phyloP scores from a whole-genome alignment of 768 basidiomycete species.

The Termitomyces sp. region DNA sequence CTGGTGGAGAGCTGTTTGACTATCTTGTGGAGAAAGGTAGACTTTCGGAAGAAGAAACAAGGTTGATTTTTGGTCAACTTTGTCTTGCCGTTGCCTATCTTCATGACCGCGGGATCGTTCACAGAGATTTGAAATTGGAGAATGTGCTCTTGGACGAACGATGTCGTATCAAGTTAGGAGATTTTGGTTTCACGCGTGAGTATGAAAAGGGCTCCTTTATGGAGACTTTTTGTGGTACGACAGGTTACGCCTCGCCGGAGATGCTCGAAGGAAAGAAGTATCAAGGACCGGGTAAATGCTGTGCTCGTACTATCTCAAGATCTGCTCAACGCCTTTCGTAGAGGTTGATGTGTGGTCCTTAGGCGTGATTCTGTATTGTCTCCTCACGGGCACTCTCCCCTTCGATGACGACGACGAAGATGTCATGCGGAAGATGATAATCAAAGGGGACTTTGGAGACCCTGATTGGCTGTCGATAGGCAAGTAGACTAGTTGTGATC shows the following conservation, averaged over 20 bases:
- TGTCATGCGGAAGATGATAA: conserved; percentile 79
- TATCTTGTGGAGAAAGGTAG: conserved; percentile 95
- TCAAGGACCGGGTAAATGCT: conserved; percentile 73
- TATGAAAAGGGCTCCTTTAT: conserved; percentile 72
- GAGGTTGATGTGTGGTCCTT: conserved; percentile 97
- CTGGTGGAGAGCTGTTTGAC: conserved; percentile 96
- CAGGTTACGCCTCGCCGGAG: conserved; percentile 90
- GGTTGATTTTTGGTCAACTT: conserved; percentile 90
- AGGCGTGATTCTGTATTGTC: conserved; percentile 85
- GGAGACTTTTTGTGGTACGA: conserved; percentile 95
- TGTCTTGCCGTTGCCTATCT: conserved; percentile 91
- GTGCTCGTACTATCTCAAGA: not conserved
- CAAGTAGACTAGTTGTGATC: conserved; percentile 43
- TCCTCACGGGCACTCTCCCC: conserved; percentile 84
- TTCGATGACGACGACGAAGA: conserved; percentile 88
- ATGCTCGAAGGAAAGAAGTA: conserved; percentile 88
- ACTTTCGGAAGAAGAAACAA: conserved; percentile 77
- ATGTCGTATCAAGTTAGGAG: conserved; percentile 88
- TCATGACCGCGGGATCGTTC: conserved; percentile 90
- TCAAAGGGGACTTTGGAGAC: conserved; percentile 83
- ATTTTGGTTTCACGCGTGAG: conserved; percentile 93
- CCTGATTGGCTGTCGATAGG: conserved; percentile 88
- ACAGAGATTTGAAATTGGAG: conserved; percentile 95
- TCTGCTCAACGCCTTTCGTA: conserved; percentile 23
- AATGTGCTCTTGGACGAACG: conserved; percentile 90